Conservation (phyloP, 306 rosid species). For the peach (Prunus persica) region DNA sequence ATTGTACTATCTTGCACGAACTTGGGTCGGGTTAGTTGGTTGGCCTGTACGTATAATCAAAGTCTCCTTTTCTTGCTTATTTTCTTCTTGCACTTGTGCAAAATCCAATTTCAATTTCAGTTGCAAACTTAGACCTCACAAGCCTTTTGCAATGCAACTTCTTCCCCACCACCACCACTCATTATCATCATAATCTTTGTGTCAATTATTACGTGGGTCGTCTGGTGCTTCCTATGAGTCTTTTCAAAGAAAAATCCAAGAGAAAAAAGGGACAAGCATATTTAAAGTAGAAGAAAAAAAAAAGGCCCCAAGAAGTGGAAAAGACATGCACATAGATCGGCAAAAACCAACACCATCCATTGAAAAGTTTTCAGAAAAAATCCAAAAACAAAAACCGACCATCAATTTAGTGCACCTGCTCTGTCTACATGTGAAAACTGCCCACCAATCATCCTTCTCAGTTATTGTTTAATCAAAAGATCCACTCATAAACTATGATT, state of each 20-base stretch:
- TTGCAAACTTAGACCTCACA: neutral
- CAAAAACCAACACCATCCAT: neutral
- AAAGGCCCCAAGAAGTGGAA: neutral
- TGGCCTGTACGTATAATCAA: neutral
- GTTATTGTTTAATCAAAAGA: conserved; percentile 23
- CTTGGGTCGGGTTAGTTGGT: neutral
- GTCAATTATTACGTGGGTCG: conserved; percentile 7
- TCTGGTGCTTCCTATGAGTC: neutral
- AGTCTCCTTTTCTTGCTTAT: neutral
- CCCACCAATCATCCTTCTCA: conserved; percentile 25
- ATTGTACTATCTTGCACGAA: neutral
- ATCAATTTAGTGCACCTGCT: conserved; percentile 26
- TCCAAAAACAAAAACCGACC: conserved; percentile 14
- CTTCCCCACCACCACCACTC: neutral
- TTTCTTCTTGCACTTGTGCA: neutral
- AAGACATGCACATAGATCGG: neutral
- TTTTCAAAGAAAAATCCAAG: neutral
- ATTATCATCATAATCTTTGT: neutral
- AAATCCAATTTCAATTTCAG: neutral
- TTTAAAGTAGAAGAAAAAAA: neutral
- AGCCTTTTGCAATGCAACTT: neutral
- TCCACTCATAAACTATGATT: conserved; percentile 5
- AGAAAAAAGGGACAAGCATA: neutral
- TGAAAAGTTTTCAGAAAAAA: neutral
- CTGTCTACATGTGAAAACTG: conserved; percentile 39